Evolutionary conservation across 768 basidiomycete genomes (phyloP), one percentile per base, ranked within the genome.

Genomic region (Hygrocybe coccinea): DNA sequence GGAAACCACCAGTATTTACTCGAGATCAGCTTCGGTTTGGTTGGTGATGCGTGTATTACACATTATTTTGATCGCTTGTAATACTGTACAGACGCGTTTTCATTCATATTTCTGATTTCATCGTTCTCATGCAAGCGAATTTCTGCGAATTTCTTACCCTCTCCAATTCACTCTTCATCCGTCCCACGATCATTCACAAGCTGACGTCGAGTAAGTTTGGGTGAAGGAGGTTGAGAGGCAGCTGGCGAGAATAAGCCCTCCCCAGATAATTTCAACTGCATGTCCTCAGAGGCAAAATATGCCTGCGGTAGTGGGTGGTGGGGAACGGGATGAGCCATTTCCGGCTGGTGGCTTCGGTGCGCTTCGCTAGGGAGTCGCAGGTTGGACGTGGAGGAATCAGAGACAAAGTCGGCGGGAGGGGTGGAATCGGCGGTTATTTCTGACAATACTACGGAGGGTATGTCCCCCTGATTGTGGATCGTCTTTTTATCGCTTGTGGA

Each of bases 1-100:
- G 97, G 97, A 97, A 95, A 69, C 95, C 97, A 54, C 97, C 91
- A 14, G 86, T 89, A 44, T 94, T 95, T 71, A 90, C 89, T 49
- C 80, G 91, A 58, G 91, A 92, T 63, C 91, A 94, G 71, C 75
- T 94, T 57, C 83, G 91, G 56, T 94, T 94, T 64, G 81, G 81
- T 24, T 83, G 78, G 67, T 82, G 75, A 67, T 37, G 21, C 47
- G 12, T 45, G 41, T 38, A 29, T n/a, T 48, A 38, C 22, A 37
- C 33, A 29, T 38, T 57, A 57, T 9, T 39, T 25, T 36, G 1
- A n/a, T 55, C 22, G 45, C 21, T 9, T 38, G 12, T 38, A 48
- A 19, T 58, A 4, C 29, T 29, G 29, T 29, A 29, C 29, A 29
- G 29, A 4, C 29, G 29, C 56, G 57, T 62, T 55, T 35, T 55